phyloP scores from a whole-genome alignment of 1,284 basidiomycete genomes.

The Macrocystidia cucumis region DNA sequence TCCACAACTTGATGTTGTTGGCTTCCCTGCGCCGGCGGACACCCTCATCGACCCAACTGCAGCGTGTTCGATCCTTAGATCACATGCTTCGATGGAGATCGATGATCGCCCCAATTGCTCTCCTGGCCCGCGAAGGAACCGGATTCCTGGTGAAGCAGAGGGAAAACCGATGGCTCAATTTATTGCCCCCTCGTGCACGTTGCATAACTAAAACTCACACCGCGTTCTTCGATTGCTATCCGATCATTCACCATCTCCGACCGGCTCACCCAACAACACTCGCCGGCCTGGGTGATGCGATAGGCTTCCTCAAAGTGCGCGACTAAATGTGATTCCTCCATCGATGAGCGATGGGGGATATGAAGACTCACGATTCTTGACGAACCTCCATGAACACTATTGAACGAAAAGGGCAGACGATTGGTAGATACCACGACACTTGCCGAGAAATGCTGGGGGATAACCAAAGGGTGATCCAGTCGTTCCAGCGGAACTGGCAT shows the following conservation, averaged over 20 bases:
- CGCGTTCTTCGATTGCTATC: constrained; percentile 13
- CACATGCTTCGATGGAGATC: constrained; percentile 26
- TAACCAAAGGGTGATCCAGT: too few relatives aligned
- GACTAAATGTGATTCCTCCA: not conserved
- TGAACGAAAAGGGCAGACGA: too few relatives aligned
- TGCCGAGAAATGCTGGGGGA: too few relatives aligned
- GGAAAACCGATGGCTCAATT: constrained; percentile 12
- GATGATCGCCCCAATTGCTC: constrained; percentile 19
- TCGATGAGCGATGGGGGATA: not conserved
- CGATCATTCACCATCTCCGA: constrained; percentile 20
- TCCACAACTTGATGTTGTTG: constrained; percentile 38
- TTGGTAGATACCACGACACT: too few relatives aligned
- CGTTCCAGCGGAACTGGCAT: too few relatives aligned
- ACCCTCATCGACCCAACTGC: constrained; percentile 11
- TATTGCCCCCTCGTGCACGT: constrained; percentile 14
- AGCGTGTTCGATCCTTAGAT: constrained; percentile 18
- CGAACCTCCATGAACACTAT: too few relatives aligned
- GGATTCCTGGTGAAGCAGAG: constrained; percentile 24
- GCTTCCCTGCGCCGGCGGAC: constrained; percentile 18
- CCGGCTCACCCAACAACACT: too few relatives aligned
- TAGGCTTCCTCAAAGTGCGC: too few relatives aligned
- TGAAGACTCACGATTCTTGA: constrained; percentile 1
- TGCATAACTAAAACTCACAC: constrained; percentile 15
- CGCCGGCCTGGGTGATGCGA: too few relatives aligned
- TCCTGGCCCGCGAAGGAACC: constrained; percentile 15